phyloP scores from a whole-genome alignment of 2,329 filamentous ascomycete genomes.

The Penicillium sp. region DNA sequence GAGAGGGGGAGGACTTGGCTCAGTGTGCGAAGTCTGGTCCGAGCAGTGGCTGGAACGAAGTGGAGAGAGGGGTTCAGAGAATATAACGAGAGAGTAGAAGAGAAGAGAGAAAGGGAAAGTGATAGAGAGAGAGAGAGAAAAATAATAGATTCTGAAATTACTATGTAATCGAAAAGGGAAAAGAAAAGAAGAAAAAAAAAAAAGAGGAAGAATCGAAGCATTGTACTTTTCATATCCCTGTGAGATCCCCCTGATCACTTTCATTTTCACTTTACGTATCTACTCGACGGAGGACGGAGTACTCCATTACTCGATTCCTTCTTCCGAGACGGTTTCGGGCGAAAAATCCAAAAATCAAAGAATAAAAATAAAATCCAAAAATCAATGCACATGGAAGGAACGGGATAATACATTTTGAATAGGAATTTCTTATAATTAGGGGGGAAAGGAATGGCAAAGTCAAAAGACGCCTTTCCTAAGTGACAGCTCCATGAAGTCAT shows the following conservation, averaged over 20 bases:
- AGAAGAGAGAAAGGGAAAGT: neutral
- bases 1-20: constrained; percentile 1
- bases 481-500: constrained; percentile 18
- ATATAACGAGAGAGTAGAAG: neutral
- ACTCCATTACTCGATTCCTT: neutral
- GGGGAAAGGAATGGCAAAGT: neutral
- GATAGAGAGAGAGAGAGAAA: no score
- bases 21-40: constrained; percentile 21
- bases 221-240: neutral
- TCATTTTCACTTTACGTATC: neutral
- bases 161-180: neutral
- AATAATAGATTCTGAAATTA: neutral
- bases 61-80: constrained; percentile 12
- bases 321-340: constrained; percentile 1
- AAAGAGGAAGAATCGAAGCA: neutral
- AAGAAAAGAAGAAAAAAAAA: neutral
- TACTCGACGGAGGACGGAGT: no score
- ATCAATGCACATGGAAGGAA: neutral
- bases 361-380: neutral
- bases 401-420: neutral
- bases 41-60: constrained; percentile 24
- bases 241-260: neutral
- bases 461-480: neutral
- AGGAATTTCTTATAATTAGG: neutral
- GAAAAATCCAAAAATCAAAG: neutral